These are phyloP conservation scores for Epichloe hybrida DNA, from an alignment of 2,329 filamentous ascomycete genomes.

Conservation along the genomic window DNA sequence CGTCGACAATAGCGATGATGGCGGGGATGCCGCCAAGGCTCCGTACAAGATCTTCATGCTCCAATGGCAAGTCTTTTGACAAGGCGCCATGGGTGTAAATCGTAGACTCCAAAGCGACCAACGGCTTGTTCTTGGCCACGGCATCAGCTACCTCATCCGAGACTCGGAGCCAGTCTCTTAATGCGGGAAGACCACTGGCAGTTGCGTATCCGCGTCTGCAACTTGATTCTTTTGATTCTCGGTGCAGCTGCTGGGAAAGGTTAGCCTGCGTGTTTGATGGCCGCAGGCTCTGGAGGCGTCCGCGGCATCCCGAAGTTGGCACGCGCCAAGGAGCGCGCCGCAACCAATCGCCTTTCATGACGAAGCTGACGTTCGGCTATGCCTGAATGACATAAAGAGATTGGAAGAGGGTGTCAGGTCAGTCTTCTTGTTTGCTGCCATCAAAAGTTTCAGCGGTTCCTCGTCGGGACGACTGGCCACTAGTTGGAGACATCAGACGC, in stretches of 20 bases:
- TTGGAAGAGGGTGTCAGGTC: no score
- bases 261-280: background rate
- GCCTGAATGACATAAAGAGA: no score
- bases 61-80: constrained; percentile 56
- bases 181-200: constrained; percentile 14
- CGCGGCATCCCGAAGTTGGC: background rate
- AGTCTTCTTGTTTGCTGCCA: no score
- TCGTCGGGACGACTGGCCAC: no score
- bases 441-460: no score
- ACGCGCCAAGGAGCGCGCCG: background rate
- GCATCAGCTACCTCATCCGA: constrained; percentile 77
- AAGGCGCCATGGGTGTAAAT: constrained; percentile 94
- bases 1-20: constrained; percentile 78
- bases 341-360: constrained; percentile 1
- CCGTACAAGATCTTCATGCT: constrained; percentile 75
- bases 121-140: constrained; percentile 57
- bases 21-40: constrained; percentile 73
- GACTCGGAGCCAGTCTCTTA: constrained; percentile 43
- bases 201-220: background rate
- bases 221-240: background rate
- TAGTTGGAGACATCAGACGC: no score
- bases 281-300: background rate
- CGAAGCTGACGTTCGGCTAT: background rate
- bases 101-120: constrained; percentile 88
- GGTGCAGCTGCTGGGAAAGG: background rate